A percentile compares a stretch with the other conserved stretches of the same genome.
These are phyloP conservation scores for Lachancea fermentati DNA, from an alignment of 805 yeast genomes.

Conservation along the genomic window DNA sequence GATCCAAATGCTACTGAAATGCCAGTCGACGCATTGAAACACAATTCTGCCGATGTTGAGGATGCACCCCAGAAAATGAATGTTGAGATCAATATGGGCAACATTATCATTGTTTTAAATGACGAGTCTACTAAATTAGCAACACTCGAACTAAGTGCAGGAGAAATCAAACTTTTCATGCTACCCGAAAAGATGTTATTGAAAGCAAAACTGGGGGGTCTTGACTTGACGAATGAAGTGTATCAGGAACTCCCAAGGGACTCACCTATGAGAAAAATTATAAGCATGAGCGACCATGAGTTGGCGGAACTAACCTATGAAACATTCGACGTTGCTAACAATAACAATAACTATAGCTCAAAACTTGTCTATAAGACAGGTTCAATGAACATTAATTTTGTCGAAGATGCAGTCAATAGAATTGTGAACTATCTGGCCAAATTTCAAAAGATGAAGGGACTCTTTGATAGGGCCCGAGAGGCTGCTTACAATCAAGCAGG, in stretches of 20 bases:
- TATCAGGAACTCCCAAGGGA: constrained; percentile 55
- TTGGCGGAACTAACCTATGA: constrained; percentile 81
- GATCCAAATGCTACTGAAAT: constrained; percentile 64
- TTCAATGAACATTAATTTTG: constrained; percentile 67
- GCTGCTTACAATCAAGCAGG: constrained; percentile 82
- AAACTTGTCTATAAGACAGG: constrained; percentile 47
- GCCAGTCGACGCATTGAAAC: constrained; percentile 67
- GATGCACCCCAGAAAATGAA: constrained; percentile 70
- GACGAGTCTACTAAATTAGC: constrained; percentile 83
- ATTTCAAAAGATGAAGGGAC: constrained; percentile 76
- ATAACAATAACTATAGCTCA: constrained; percentile 41
- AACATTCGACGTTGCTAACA: constrained; percentile 58
- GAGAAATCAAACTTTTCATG: constrained; percentile 57
- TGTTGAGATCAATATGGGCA: constrained; percentile 61
- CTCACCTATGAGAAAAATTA: constrained; percentile 55
- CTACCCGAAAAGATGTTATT: constrained; percentile 76
- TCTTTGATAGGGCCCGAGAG: constrained; percentile 86
- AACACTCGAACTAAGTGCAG: constrained; percentile 68
- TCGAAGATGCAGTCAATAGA: constrained; percentile 72
- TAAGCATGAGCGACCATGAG: constrained; percentile 70
- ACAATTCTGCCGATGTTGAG: constrained; percentile 52
- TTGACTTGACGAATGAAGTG: constrained; percentile 71
- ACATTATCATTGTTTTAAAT: constrained; percentile 68
- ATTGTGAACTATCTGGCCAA: constrained; percentile 63
- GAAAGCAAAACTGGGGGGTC: constrained; percentile 66